Percentiles rank a stretch among this genome's conserved stretches.
Conservation (phyloP, 176 grass and related monocot genomes). For the Oryza rufipogon region DNA sequence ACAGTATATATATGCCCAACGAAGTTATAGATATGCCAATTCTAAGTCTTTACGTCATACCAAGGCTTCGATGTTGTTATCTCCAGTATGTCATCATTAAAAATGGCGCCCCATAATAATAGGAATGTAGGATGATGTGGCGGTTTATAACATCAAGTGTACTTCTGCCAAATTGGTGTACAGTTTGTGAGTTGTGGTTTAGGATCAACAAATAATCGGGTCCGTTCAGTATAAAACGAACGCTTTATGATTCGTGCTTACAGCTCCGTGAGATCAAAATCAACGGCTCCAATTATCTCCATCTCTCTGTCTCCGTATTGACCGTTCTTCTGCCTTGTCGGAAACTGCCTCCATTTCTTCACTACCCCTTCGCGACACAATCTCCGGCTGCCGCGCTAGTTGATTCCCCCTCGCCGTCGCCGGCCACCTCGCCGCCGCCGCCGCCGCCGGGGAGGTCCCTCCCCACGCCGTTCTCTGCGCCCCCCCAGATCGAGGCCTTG, state of each 20-base stretch:
- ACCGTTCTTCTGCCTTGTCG: constrained; percentile 9
- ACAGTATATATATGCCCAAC: accelerated
- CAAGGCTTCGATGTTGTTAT: too few species aligned
- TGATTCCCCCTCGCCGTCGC: constrained; percentile 6
- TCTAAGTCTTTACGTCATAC: too few species aligned
- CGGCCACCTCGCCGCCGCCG: constrained; percentile 9
- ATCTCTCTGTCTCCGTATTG: neutral
- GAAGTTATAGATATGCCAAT: too few species aligned
- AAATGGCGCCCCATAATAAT: too few species aligned
- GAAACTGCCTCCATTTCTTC: too few species aligned
- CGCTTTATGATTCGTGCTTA: neutral
- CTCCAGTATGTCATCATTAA: too few species aligned
- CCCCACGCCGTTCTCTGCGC: neutral
- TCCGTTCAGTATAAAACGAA: neutral
- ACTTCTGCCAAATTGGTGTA: too few species aligned
- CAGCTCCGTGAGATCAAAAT: neutral
- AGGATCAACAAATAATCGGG: neutral
- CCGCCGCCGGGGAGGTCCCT: neutral
- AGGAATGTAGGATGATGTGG: too few species aligned
- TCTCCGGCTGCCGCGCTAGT: constrained; percentile 34
- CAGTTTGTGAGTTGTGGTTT: too few species aligned
- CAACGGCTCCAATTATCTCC: neutral
- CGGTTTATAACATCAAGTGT: too few species aligned
- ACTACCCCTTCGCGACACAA: constrained; percentile 1
- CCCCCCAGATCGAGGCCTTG: neutral